These are phyloP conservation scores for Suhomyces tanzawaensis DNA, from an alignment of 805 yeast genomes.

Conservation along the genomic window DNA sequence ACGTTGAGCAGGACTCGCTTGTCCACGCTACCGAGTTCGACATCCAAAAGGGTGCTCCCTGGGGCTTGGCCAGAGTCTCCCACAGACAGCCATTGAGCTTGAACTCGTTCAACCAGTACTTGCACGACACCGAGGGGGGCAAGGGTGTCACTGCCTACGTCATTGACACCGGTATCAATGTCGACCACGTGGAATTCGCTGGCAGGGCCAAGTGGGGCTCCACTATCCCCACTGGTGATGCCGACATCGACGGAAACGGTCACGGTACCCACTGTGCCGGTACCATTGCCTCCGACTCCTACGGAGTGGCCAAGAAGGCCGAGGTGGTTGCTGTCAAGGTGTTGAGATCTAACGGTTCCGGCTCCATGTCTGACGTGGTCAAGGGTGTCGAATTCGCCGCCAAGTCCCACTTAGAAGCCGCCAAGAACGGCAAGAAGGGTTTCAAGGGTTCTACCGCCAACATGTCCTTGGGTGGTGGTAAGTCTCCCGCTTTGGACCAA, in stretches of 20 bases:
- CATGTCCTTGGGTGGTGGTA: conserved; percentile 62
- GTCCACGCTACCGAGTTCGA: conserved; percentile 64
- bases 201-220: conserved; percentile 88
- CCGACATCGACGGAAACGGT: conserved; percentile 80
- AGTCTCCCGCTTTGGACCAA: conserved; percentile 53
- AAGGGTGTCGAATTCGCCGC: conserved; percentile 87
- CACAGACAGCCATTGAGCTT: conserved; percentile 71
- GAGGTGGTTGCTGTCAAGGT: conserved; percentile 81
- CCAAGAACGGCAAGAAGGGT: conserved; percentile 32
- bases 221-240: conserved; percentile 70
- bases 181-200: conserved; percentile 71
- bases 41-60: conserved; percentile 81
- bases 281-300: conserved; percentile 75
- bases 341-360: conserved; percentile 77
- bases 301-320: conserved; percentile 84
- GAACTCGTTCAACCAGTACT: conserved; percentile 57
- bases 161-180: conserved; percentile 85
- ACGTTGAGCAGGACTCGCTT: conserved; percentile 72
- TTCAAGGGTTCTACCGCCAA: conserved; percentile 62
- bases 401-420: conserved; percentile 58
- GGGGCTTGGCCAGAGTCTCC: conserved; percentile 92
- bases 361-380: conserved; percentile 78
- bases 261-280: conserved; percentile 99
- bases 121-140: conserved; percentile 72
- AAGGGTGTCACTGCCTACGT: conserved; percentile 83